A percentile compares a stretch with the other conserved stretches of the same genome.
Evolutionary conservation across 2,329 filamentous ascomycete species (phyloP).

Genomic region (Colletotrichum australisinense): DNA sequence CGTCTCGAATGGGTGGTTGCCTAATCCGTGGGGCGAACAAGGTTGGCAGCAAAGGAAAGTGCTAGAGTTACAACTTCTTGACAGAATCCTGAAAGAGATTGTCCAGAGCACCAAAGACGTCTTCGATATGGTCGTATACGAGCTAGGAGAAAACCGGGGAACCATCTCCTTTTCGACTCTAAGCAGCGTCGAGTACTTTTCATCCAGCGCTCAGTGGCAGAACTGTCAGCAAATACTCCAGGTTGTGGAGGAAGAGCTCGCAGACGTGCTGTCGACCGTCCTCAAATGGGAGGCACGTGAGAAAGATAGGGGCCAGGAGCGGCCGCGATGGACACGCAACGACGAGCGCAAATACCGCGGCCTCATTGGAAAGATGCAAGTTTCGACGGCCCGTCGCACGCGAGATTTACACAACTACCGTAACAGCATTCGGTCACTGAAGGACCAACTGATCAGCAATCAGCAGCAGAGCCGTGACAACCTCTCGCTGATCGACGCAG

Average conservation of each 20-base stretch:
- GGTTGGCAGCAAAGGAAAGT: background rate
- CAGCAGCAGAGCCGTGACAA: background rate
- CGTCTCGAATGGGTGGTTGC: no score
- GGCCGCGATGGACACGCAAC: background rate
- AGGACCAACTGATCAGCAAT: accelerated
- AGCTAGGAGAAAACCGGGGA: accelerated
- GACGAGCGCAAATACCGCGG: background rate
- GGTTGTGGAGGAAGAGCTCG: background rate
- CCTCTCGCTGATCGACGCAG: background rate
- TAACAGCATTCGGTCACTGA: background rate
- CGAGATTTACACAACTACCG: background rate
- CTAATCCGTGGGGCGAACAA: background rate
- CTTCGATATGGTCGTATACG: accelerated
- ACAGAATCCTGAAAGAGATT: background rate
- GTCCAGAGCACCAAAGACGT: accelerated
- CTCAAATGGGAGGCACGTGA: background rate
- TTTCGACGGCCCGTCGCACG: background rate
- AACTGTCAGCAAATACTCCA: background rate
- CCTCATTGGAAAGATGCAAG: background rate
- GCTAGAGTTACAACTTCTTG: background rate
- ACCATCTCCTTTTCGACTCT: background rate
- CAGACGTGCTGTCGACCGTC: background rate
- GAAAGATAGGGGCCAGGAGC: background rate
- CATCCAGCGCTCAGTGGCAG: background rate
- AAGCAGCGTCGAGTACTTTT: background rate